These are phyloP conservation scores for Lepidopterella palustris DNA, from an alignment of 495 filamentous ascomycete genomes.

Conservation along the genomic window DNA sequence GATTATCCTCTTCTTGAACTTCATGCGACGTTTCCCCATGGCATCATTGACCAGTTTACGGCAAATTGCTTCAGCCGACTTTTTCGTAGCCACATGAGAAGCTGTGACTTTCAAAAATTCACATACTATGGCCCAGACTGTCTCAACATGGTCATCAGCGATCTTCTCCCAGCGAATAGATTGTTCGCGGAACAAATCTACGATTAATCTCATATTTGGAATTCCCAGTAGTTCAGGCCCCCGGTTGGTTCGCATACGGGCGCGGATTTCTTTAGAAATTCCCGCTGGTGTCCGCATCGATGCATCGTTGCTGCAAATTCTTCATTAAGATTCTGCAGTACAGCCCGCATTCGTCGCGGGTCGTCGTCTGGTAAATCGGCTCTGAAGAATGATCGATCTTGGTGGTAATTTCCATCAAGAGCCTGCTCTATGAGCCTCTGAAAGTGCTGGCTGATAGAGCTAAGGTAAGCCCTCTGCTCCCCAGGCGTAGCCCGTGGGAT, in stretches of 20 bases:
- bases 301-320: neutral
- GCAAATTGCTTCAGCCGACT: neutral
- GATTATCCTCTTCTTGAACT: neutral
- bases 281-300: neutral
- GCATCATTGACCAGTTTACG: neutral
- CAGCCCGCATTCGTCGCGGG: neutral
- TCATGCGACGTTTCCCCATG: too few species aligned
- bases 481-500: neutral
- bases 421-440: neutral
- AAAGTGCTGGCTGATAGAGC: neutral
- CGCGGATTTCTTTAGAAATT: neutral
- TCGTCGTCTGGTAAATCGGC: neutral
- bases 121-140: neutral
- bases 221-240: neutral
- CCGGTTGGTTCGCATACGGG: neutral
- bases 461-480: neutral
- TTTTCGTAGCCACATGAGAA: neutral
- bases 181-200: neutral
- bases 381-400: neutral
- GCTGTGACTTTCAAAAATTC: neutral
- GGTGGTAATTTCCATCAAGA: neutral
- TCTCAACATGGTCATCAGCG: neutral
- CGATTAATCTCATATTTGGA: neutral
- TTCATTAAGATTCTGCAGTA: neutral
- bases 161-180: neutral